A percentile compares a stretch with the other conserved stretches of the same genome.
Conservation (phyloP, 768 basidiomycete genomes). For the Mycena haematopus region DNA sequence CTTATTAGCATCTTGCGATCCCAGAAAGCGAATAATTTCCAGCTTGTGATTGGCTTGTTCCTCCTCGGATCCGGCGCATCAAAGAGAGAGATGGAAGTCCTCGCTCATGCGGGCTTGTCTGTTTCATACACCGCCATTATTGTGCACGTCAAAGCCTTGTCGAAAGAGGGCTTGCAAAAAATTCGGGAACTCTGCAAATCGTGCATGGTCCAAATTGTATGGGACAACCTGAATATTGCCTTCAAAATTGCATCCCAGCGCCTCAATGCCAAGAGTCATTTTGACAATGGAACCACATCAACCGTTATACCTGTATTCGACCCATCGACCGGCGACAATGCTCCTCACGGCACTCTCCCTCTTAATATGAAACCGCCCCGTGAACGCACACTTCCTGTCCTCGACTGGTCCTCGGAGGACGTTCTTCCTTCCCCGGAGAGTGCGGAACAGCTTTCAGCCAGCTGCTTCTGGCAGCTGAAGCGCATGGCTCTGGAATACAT, state of each 20-base stretch:
- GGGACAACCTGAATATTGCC: constrained; percentile 34
- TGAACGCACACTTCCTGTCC: constrained; percentile 8
- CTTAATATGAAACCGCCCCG: constrained; percentile 11
- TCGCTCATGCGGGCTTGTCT: constrained; percentile 24
- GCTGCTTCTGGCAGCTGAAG: constrained; percentile 12
- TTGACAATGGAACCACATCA: neutral
- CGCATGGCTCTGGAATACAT: constrained; percentile 16
- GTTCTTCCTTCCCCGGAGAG: constrained; percentile 4
- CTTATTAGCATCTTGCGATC: constrained; percentile 18
- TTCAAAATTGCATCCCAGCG: neutral
- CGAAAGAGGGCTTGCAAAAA: neutral
- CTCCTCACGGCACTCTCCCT: constrained; percentile 17
- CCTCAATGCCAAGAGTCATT: neutral
- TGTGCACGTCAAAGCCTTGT: constrained; percentile 10
- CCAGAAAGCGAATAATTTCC: constrained; percentile 25
- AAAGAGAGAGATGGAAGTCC: constrained; percentile 8
- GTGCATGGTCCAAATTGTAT: constrained; percentile 27
- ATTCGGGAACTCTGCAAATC: constrained; percentile 15
- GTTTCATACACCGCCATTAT: constrained; percentile 5
- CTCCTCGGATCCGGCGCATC: constrained; percentile 25
- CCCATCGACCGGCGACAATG: constrained; percentile 15
- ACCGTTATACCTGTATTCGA: constrained; percentile 28
- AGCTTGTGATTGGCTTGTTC: constrained; percentile 24
- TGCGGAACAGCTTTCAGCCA: neutral
- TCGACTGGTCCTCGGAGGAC: constrained; percentile 7